Percentiles rank a stretch among this genome's conserved stretches.
Conservation (phyloP, 352 stramenopile species). For the Globisporangium radiosum region DNA sequence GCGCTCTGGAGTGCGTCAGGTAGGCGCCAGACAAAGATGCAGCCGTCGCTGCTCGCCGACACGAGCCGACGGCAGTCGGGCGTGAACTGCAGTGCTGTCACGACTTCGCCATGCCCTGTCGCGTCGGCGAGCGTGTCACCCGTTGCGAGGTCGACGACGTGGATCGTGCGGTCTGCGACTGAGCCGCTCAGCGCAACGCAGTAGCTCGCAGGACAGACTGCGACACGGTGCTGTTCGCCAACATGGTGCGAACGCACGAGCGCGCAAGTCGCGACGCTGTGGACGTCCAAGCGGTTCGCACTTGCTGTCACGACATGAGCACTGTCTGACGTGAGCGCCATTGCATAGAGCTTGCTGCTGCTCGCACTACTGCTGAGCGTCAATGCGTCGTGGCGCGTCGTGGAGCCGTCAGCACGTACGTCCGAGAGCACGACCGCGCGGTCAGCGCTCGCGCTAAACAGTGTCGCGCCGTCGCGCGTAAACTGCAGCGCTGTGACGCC, state of each 20-base stretch:
- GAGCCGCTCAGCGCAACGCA: constrained; percentile 81
- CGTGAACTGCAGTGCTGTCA: constrained; percentile 81
- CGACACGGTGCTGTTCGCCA: constrained; percentile 68
- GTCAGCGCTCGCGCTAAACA: constrained; percentile 66
- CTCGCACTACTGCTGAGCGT: constrained; percentile 2
- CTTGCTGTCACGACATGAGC: constrained; percentile 61
- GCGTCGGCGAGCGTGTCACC: constrained; percentile 73
- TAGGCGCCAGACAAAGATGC: constrained; percentile 86
- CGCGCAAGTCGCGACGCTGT: constrained; percentile 55
- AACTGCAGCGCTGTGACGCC: constrained; percentile 65
- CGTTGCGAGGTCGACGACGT: constrained; percentile 77
- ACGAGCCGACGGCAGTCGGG: constrained; percentile 81
- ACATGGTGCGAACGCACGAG: constrained; percentile 51
- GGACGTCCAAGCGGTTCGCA: constrained; percentile 80
- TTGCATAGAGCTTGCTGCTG: constrained; percentile 76
- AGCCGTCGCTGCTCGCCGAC: constrained; percentile 79
- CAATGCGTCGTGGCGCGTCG: constrained; percentile 40
- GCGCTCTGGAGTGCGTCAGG: constrained; percentile 62
- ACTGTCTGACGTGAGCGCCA: constrained; percentile 64
- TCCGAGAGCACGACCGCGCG: constrained; percentile 64
- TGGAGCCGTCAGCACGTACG: constrained; percentile 29
- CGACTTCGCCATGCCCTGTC: constrained; percentile 75
- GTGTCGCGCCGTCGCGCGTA: constrained; percentile 51
- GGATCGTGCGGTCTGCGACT: constrained; percentile 76
- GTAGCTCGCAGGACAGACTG: constrained; percentile 54